These are phyloP conservation scores for Kazachstania psychrophila DNA, from an alignment of 805 yeast species.

Conservation along the genomic window DNA sequence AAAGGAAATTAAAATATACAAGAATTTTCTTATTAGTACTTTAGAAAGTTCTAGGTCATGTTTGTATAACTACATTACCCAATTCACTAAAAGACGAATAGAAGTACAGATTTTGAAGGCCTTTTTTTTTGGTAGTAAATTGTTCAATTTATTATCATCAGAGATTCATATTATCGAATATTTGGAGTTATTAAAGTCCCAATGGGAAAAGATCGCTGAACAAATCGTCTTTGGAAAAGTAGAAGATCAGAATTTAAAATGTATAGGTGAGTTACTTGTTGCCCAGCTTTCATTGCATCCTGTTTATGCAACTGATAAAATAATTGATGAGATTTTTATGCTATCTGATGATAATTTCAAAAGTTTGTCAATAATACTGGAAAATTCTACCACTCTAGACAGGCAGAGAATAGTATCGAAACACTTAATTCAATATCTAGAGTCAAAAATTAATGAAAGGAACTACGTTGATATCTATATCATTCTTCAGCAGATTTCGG, in stretches of 20 bases:
- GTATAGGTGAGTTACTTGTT: slow-evolving; percentile 10
- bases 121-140: slow-evolving; percentile 27
- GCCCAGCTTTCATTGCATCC: slow-evolving; percentile 16
- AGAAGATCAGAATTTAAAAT: background rate
- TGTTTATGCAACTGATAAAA: slow-evolving; percentile 7
- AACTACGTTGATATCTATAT: slow-evolving; percentile 8
- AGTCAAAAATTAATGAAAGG: slow-evolving; percentile 4
- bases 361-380: slow-evolving; percentile 7
- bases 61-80: slow-evolving; percentile 10
- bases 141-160: slow-evolving; percentile 20
- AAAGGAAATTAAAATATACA: slow-evolving; percentile 7
- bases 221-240: background rate
- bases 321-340: slow-evolving; percentile 18
- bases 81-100: background rate
- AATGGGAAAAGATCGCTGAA: slow-evolving; percentile 15
- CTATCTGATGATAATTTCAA: slow-evolving; percentile 5
- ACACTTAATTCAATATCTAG: slow-evolving; percentile 16
- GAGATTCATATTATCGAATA: slow-evolving; percentile 16
- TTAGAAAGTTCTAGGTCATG: slow-evolving; percentile 7
- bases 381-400: slow-evolving; percentile 9
- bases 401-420: slow-evolving; percentile 12
- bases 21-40: slow-evolving; percentile 11
- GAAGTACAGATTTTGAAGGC: slow-evolving; percentile 12
- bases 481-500: slow-evolving; percentile 10
- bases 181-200: slow-evolving; percentile 12